phyloP scores from a whole-genome alignment of 2,329 filamentous ascomycete genomes.

The Pseudocercospora fuligena region DNA sequence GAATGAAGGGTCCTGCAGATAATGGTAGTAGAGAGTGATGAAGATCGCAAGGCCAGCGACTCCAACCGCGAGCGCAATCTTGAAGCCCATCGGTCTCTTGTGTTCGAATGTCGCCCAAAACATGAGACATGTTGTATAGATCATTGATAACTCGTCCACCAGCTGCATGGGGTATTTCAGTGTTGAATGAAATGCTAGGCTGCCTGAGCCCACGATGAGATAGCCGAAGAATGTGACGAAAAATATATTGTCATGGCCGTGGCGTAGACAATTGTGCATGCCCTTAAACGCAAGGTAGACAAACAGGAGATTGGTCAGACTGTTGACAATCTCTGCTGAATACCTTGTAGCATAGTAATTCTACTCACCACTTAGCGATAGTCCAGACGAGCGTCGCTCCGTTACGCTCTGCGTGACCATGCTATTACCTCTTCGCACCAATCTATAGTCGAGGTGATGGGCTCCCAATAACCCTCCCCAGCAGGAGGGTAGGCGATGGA shows the following conservation, averaged over 20 bases:
- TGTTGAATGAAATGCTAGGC: conserved; percentile 67
- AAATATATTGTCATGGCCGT: conserved; percentile 78
- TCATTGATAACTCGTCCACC: conserved; percentile 73
- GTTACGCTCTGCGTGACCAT: background rate
- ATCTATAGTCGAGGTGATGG: conserved; percentile 73
- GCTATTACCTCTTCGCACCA: conserved; percentile 75
- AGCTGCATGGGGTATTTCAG: conserved; percentile 74
- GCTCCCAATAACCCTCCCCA: conserved; percentile 59
- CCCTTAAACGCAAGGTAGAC: conserved; percentile 78
- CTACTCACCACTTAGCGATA: conserved; percentile 46
- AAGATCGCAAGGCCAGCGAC: conserved; percentile 61
- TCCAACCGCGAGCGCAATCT: conserved; percentile 60
- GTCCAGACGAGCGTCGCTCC: background rate
- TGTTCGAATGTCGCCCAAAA: conserved; percentile 77
- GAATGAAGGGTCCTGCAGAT: conserved; percentile 79
- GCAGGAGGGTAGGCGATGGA: conserved; percentile 39
- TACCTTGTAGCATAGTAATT: conserved; percentile 78
- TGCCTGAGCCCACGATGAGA: conserved; percentile 64
- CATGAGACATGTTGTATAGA: conserved; percentile 73
- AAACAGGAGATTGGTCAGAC: conserved; percentile 81
- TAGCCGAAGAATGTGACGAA: conserved; percentile 68
- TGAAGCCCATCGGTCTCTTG: conserved; percentile 58
- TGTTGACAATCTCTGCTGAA: conserved; percentile 77
- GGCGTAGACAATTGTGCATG: conserved; percentile 69
- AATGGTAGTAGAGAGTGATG: conserved; percentile 81